Percentiles rank a stretch among this genome's conserved stretches.
phyloP scores from a whole-genome alignment of 139 green algal genomes.

The Mychonastes homosphaera region DNA sequence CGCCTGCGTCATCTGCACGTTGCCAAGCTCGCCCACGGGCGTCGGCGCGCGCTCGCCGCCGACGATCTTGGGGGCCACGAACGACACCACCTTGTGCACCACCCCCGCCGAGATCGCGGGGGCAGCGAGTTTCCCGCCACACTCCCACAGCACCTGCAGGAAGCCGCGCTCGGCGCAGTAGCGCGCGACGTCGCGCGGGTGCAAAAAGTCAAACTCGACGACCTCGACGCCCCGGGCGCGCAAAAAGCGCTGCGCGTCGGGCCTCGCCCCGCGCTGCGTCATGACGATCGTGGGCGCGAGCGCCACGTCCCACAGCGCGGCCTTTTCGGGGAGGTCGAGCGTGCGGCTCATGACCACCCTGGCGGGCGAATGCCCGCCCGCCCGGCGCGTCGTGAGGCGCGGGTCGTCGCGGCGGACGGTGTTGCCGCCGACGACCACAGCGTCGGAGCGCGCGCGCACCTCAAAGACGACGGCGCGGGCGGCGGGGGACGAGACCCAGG shows the following conservation, averaged over 20 bases:
- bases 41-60: slow-evolving; percentile 68
- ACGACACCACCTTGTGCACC: slow-evolving; percentile 92
- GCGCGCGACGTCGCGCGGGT: slow-evolving; percentile 56
- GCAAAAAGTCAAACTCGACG: slow-evolving; percentile 97
- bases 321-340: slow-evolving; percentile 70
- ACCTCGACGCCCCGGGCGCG: slow-evolving; percentile 74
- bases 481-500: slow-evolving; percentile 77
- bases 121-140: slow-evolving; percentile 87
- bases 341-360: slow-evolving; percentile 88
- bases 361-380: slow-evolving; percentile 72
- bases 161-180: slow-evolving; percentile 90
- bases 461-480: slow-evolving; percentile 68
- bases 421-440: slow-evolving; percentile 90
- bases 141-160: slow-evolving; percentile 94
- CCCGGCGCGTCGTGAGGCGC: slow-evolving; percentile 79
- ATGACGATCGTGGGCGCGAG: slow-evolving; percentile 91
- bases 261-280: slow-evolving; percentile 78
- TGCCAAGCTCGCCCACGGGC: slow-evolving; percentile 90
- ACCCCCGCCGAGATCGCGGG: slow-evolving; percentile 72
- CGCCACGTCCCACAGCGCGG: slow-evolving; percentile 28
- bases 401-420: slow-evolving; percentile 90
- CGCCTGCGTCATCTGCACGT: slow-evolving; percentile 89
- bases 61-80: slow-evolving; percentile 91
- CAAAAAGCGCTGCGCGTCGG: slow-evolving; percentile 50
- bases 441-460: slow-evolving; percentile 56